Percentiles rank a stretch among this genome's conserved stretches.
These are phyloP conservation scores for Sporothrix luriei DNA, from an alignment of 2,329 filamentous ascomycete genomes.

Conservation along the genomic window DNA sequence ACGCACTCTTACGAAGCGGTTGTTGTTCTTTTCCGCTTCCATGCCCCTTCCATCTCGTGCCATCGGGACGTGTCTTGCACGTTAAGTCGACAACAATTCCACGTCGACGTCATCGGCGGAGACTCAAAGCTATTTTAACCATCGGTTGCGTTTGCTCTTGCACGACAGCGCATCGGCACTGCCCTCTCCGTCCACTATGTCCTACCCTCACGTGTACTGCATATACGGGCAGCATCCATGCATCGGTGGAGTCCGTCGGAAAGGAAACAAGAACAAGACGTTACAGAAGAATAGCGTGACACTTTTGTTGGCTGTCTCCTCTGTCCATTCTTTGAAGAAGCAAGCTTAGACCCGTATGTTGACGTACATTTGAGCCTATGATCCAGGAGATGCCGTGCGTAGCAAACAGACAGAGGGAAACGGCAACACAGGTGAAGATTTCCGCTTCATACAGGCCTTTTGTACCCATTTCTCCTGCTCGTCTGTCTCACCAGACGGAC, in stretches of 20 bases:
- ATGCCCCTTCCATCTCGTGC: background rate
- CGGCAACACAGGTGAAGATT: no score
- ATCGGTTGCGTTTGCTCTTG: background rate
- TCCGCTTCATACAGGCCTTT: background rate
- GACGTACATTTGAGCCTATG: no score
- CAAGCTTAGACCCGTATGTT: background rate
- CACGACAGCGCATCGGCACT: slow-evolving; percentile 14
- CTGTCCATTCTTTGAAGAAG: background rate
- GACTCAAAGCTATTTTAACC: slow-evolving; percentile 11
- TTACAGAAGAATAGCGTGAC: background rate
- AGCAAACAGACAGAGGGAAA: background rate
- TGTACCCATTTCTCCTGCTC: background rate
- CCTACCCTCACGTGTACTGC: background rate
- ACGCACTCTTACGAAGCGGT: background rate
- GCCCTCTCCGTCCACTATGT: background rate
- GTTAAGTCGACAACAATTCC: background rate
- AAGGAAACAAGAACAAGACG: background rate
- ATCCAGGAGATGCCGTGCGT: background rate
- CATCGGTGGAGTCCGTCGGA: background rate
- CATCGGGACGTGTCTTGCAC: background rate
- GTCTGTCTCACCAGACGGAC: background rate
- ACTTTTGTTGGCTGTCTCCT: background rate
- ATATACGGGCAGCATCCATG: background rate
- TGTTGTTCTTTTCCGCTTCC: background rate
- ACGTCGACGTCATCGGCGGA: background rate